These are phyloP conservation scores for Flaveria ramosissima DNA, from an alignment of 129 eudicot species.

Conservation along the genomic window DNA sequence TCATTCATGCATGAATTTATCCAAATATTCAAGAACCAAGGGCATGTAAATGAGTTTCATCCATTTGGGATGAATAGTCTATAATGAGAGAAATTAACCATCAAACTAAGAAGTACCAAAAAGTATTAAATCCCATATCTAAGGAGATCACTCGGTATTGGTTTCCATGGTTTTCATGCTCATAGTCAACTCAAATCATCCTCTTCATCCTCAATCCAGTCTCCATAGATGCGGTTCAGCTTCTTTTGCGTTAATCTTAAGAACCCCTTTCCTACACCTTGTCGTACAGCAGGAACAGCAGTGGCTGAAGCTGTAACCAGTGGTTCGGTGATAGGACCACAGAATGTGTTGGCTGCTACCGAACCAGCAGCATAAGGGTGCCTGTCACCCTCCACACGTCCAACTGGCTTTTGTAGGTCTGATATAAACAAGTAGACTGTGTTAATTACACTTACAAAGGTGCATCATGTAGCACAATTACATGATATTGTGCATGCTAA, in stretches of 20 bases:
- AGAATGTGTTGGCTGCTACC: constrained; percentile 26
- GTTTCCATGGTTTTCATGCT: constrained; percentile 7
- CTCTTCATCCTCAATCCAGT: constrained; percentile 72
- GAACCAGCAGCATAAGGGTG: constrained; percentile 19
- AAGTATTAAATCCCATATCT: neutral
- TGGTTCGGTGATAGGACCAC: constrained; percentile 14
- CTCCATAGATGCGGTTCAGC: constrained; percentile 68
- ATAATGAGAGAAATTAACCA: neutral
- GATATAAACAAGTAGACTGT: constrained; percentile 17
- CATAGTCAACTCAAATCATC: constrained; percentile 19
- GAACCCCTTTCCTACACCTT: constrained; percentile 28
- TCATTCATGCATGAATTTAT: neutral
- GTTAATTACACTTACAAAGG: neutral
- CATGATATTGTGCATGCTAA: too few relatives aligned
- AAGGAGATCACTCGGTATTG: neutral
- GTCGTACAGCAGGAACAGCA: constrained; percentile 30
- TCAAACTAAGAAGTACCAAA: neutral
- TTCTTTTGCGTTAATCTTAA: constrained; percentile 53
- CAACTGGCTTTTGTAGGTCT: constrained; percentile 49
- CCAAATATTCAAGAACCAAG: neutral
- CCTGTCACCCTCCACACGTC: constrained; percentile 41
- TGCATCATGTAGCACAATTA: neutral
- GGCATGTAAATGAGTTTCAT: constrained; percentile 3
- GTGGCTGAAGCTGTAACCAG: constrained; percentile 26
- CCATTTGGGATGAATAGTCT: constrained; percentile 4